Base-by-base conservation (phyloP, 257 asterid genomes). In the Oldenlandia corymbosa region DNA sequence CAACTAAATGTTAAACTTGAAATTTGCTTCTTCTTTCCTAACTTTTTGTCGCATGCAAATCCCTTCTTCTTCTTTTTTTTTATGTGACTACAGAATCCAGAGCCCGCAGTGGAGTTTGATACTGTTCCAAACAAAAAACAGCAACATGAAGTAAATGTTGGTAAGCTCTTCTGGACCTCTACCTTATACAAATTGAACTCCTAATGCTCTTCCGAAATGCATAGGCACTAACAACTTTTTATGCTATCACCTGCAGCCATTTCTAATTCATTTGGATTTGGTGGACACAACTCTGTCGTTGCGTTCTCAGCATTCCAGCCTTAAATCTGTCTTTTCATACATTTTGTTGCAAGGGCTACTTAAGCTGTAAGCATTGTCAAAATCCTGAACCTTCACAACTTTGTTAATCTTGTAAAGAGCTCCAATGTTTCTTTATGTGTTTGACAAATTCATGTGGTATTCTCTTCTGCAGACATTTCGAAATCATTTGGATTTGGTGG, bases 231-330 rank as follows among this genome's bases (percentile, higher is more conserved):
- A 56, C 43, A 18, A 10, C 14, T 28, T 28, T 54, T 14, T 49
- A 20, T 49, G 55, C 32, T 30, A 31, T 20, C 43, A 18, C 61
- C 32, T 80, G 85, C 95, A 89, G 96, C 79, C 59, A 90, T 90
- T 69, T 90, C 97, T 36, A 90, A 90, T 65, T 90, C 97, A 56
- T 90, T 90, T 51, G 97, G 97, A 66, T 90, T 90, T 60, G 95
- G 97, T 26, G 97, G 97, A 39, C 97, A 31, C 86, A 90, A 89
- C 81, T 89, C 97, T 12, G 97, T 89, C 11, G 94, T 86, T 37
- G 88, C 76, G 13, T 86, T 89, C 74, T 85, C 97, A 41, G 95
- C 91, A 68, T 90, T 83, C 91, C 80, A 87, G 76, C 88, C 88
- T 18, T 90, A 79, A 86, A 66, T n/a, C 60, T 52, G 42, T 4